Base-by-base conservation (phyloP, 2,329 filamentous ascomycete species). In the Hypoxylon sp. region DNA sequence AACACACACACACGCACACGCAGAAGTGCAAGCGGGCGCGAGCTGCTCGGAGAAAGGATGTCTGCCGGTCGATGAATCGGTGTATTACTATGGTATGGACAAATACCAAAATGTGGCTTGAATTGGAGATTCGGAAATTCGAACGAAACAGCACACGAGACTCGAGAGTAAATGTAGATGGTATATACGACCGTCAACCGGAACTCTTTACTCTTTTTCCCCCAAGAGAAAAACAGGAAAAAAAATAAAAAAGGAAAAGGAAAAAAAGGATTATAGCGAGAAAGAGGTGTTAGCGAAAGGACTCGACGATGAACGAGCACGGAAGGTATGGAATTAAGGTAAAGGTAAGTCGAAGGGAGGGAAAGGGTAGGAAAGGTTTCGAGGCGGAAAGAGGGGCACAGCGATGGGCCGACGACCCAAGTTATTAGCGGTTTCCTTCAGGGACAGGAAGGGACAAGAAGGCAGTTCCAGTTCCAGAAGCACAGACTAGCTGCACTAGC, bases 341-440 rank as follows among this genome's bases (percentile, higher is more conserved):
- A 66, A 66, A 65, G 59, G 66, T 58, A 61, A 56, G 50, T 63
- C 65, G 55, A 58, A 63, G 67, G 62, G 65, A 54, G 64, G 62
- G 66, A 62, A 69, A 68, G 42, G 55, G 65, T 59, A 62, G 24
- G 63, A 51, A 67, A 65, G 55, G 65, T 63, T 63, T 67, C 62
- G 63, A 71, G 66, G 62, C 65, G 62, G 59, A 64, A 66, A 67
- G 69, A 69, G 69, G 63, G 69, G 63, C 66, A 69, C 32, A 35
- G 50, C 56, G 59, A 69, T 67, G 66, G 66, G 66, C 35, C 62
- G 62, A 63, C 68, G 24, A 27, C 24, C 24, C 63, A 68, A 64
- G 56, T 66, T 63, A 65, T 59, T 52, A 50, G 55, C 39, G 48
- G 53, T 57, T 52, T 58, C 35, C 53, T 57, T 57, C 61, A 64